These are phyloP conservation scores for Saccharomyces eubayanus DNA, from an alignment of 805 yeast genomes.

Conservation along the genomic window DNA sequence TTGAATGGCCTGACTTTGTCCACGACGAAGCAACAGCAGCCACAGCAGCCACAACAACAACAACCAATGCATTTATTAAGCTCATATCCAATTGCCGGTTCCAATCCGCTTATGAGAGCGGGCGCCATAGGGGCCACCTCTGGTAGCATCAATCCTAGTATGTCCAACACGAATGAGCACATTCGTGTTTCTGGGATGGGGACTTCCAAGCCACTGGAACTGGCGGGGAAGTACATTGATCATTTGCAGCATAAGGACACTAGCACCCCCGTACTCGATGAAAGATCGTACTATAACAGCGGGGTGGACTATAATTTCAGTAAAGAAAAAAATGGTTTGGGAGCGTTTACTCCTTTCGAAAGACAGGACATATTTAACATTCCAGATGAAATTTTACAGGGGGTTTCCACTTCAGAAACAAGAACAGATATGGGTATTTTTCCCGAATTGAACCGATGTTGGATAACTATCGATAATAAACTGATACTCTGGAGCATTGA, in stretches of 20 bases:
- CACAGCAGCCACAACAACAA: neutral
- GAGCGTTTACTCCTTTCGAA: constrained; percentile 66
- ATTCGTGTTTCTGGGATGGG: constrained; percentile 28
- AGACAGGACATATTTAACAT: constrained; percentile 58
- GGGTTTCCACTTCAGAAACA: constrained; percentile 57
- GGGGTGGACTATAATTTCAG: constrained; percentile 64
- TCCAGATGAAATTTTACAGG: constrained; percentile 74
- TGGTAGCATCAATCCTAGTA: neutral
- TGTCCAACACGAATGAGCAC: constrained; percentile 22
- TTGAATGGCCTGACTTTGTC: neutral
- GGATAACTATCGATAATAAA: constrained; percentile 79
- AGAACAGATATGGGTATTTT: constrained; percentile 76
- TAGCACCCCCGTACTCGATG: constrained; percentile 49
- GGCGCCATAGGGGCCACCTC: constrained; percentile 1
- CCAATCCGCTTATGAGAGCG: constrained; percentile 2
- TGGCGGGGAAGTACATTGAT: constrained; percentile 58
- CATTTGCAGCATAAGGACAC: constrained; percentile 50
- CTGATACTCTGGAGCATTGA: constrained; percentile 76
- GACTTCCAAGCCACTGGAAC: constrained; percentile 34
- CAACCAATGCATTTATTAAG: neutral
- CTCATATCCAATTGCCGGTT: constrained; percentile 1
- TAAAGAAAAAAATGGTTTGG: constrained; percentile 37
- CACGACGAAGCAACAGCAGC: neutral
- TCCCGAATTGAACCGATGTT: constrained; percentile 69
- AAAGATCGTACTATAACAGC: constrained; percentile 39